Conservation (phyloP, 768 basidiomycete species). For the Russula olivacea region DNA sequence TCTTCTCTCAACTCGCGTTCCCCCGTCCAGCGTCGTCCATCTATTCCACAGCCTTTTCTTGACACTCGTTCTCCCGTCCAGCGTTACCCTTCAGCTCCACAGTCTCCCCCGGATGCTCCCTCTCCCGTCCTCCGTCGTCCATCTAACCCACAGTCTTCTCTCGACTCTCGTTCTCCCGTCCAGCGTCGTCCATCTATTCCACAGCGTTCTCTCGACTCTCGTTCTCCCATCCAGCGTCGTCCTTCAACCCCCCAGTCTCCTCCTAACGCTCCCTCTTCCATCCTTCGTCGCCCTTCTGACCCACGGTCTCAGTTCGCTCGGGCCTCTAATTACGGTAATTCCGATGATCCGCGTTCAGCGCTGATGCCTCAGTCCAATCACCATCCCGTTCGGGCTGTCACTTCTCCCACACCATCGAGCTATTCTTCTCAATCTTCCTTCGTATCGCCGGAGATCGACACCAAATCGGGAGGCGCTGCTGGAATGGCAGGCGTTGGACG, state of each 20-base stretch:
- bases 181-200: background rate
- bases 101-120: slow-evolving; percentile 8
- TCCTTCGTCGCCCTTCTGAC: background rate
- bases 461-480: slow-evolving; percentile 68
- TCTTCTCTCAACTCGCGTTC: background rate
- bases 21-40: background rate
- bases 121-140: slow-evolving; percentile 4
- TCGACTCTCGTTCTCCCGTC: background rate
- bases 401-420: slow-evolving; percentile 17
- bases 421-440: slow-evolving; percentile 5
- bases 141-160: slow-evolving; percentile 9
- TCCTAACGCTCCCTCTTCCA: background rate
- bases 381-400: background rate
- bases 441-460: slow-evolving; percentile 45
- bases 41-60: slow-evolving; percentile 5
- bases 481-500: slow-evolving; percentile 92
- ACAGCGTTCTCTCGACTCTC: slow-evolving; percentile 5
- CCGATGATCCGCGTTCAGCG: slow-evolving; percentile 3
- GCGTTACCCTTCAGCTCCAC: slow-evolving; percentile 15
- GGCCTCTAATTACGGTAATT: background rate
- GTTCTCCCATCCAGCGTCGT: slow-evolving; percentile 5
- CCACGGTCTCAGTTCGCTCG: slow-evolving; percentile 3
- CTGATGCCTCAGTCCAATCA: slow-evolving; percentile 1
- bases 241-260: slow-evolving; percentile 16
- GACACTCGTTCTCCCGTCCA: slow-evolving; percentile 1